These are phyloP conservation scores for Mucor mucedo DNA, from an alignment of 371 early-diverging fungal species.

Conservation along the genomic window DNA sequence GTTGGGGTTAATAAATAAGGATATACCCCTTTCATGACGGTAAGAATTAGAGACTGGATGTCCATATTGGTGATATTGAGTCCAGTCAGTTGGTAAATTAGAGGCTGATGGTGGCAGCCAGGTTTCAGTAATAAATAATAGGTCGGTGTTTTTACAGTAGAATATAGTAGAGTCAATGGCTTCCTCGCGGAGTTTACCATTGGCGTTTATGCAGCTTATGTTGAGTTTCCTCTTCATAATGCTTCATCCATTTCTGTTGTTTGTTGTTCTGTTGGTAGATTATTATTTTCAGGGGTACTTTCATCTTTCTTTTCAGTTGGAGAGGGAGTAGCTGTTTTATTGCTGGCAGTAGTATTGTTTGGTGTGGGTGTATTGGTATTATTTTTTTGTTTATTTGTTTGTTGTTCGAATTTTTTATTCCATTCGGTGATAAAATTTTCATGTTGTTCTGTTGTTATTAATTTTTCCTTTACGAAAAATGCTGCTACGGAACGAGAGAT, in stretches of 20 bases:
- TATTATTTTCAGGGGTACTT: too few relatives aligned
- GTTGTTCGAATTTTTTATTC: too few relatives aligned
- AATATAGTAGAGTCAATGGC: slow-evolving; percentile 4
- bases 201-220: slow-evolving; percentile 12
- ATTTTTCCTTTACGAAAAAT: too few relatives aligned
- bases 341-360: too few relatives aligned
- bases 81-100: slow-evolving; percentile 14
- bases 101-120: slow-evolving; percentile 13
- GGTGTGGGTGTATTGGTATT: too few relatives aligned
- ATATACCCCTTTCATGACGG: slow-evolving; percentile 14
- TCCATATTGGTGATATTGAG: slow-evolving; percentile 26
- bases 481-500: too few relatives aligned
- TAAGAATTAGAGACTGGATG: not conserved
- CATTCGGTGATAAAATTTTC: too few relatives aligned
- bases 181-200: slow-evolving; percentile 8
- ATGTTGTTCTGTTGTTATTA: too few relatives aligned
- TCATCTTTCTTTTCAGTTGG: too few relatives aligned
- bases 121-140: slow-evolving; percentile 30
- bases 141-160: slow-evolving; percentile 9
- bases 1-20: slow-evolving; percentile 4
- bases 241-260: not conserved
- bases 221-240: slow-evolving; percentile 4
- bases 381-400: too few relatives aligned
- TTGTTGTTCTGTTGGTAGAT: not conserved
- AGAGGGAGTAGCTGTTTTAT: too few relatives aligned